Evolutionary conservation across 2,329 filamentous ascomycete genomes (phyloP).

Genomic region (Neocatenulostroma microsporum): DNA sequence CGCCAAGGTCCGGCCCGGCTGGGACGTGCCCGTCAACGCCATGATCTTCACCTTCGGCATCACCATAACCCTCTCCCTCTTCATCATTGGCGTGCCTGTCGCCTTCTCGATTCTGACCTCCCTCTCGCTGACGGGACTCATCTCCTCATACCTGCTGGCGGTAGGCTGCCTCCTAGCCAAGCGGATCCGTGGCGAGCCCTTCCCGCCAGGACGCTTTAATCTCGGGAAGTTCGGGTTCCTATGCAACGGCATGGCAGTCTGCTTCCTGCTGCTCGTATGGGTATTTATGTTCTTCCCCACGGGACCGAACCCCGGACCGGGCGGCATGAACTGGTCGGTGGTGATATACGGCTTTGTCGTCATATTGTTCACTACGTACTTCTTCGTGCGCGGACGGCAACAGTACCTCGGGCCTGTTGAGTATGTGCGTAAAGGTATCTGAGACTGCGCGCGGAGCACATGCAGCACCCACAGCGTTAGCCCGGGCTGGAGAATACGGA

Average conservation of each 20-base stretch:
- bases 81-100: constrained; percentile 72
- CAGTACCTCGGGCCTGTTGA: constrained; percentile 17
- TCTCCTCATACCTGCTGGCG: constrained; percentile 15
- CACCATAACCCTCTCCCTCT: constrained; percentile 47
- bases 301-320: constrained; percentile 25
- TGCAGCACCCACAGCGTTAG: too few species aligned
- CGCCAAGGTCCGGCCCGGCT: constrained; percentile 13
- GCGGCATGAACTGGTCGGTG: constrained; percentile 44
- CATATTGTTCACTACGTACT: constrained; percentile 14
- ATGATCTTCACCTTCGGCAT: constrained; percentile 16
- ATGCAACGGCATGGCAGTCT: constrained; percentile 30
- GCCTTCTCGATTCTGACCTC: constrained; percentile 31
- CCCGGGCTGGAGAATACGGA: too few species aligned
- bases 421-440: constrained; percentile 11
- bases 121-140: constrained; percentile 11
- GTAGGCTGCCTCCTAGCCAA: constrained; percentile 17
- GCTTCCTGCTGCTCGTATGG: constrained; percentile 40
- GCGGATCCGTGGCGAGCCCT: constrained; percentile 26
- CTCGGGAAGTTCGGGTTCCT: constrained; percentile 33
- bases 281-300: constrained; percentile 46
- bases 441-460: too few species aligned
- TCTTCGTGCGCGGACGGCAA: constrained; percentile 11
- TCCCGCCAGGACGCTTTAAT: constrained; percentile 32
- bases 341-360: constrained; percentile 15
- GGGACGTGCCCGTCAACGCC: constrained; percentile 17